phyloP scores from a whole-genome alignment of 768 basidiomycete species.

The Paxillus ammoniavirescens region DNA sequence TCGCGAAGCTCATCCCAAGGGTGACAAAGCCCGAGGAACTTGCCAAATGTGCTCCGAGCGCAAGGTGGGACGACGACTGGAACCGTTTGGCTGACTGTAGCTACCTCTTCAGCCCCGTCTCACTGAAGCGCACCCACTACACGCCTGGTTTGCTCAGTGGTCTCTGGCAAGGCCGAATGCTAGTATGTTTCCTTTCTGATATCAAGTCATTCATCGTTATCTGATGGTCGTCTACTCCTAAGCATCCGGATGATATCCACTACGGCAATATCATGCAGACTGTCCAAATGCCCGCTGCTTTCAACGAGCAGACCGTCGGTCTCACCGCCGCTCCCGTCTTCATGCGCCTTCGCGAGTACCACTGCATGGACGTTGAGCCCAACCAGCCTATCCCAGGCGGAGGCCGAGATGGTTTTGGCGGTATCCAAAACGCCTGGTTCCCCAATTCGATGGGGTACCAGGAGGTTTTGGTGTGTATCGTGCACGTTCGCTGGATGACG shows the following conservation, averaged over 20 bases:
- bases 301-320: conserved; percentile 34
- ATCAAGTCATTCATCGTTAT: not conserved
- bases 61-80: conserved; percentile 57
- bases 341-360: conserved; percentile 57
- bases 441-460: conserved; percentile 16
- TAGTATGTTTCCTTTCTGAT: conserved; percentile 41
- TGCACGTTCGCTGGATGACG: not conserved
- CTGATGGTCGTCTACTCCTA: not conserved
- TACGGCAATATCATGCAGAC: conserved; percentile 20
- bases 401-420: conserved; percentile 27
- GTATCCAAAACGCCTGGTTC: conserved; percentile 44
- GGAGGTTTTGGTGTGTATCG: conserved; percentile 25
- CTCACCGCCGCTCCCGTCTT: conserved; percentile 52
- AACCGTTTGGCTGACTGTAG: conserved; percentile 49
- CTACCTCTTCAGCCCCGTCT: conserved; percentile 31
- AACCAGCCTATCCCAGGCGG: conserved; percentile 29
- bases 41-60: conserved; percentile 36
- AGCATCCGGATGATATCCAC: conserved; percentile 22
- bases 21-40: conserved; percentile 19
- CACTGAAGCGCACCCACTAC: conserved; percentile 38
- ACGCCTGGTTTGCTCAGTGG: conserved; percentile 53
- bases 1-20: conserved; percentile 29
- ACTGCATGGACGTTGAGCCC: conserved; percentile 40
- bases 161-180: conserved; percentile 61
- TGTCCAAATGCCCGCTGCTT: conserved; percentile 23